phyloP scores from a whole-genome alignment of 2,329 filamentous ascomycete species.

The Pseudocercospora musae region DNA sequence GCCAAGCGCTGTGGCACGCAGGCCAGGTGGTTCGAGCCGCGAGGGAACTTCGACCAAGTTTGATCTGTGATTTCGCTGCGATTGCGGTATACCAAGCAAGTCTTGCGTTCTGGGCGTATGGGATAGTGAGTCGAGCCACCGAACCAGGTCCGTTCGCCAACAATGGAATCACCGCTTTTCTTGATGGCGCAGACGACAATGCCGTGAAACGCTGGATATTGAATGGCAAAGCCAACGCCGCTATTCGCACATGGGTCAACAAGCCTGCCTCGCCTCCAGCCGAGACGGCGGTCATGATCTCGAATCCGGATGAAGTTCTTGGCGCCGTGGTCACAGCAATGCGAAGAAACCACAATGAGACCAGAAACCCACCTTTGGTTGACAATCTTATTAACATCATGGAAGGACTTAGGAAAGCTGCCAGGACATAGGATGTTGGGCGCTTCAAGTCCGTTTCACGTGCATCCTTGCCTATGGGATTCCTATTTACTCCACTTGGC shows the following conservation, averaged over 20 bases:
- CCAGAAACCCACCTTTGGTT: slow-evolving; percentile 56
- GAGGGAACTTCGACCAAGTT: slow-evolving; percentile 40
- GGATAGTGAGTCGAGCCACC: slow-evolving; percentile 47
- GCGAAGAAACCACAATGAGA: slow-evolving; percentile 48
- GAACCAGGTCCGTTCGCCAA: slow-evolving; percentile 41
- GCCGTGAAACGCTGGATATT: slow-evolving; percentile 45
- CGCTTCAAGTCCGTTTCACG: neutral
- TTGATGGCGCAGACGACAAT: slow-evolving; percentile 56
- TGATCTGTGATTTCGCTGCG: slow-evolving; percentile 59
- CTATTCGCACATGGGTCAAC: slow-evolving; percentile 27
- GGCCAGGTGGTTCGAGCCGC: slow-evolving; percentile 64
- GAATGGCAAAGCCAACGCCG: slow-evolving; percentile 34
- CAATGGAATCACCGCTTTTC: slow-evolving; percentile 43
- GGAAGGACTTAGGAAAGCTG: slow-evolving; percentile 49
- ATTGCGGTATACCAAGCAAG: slow-evolving; percentile 67
- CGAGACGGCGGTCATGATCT: slow-evolving; percentile 38
- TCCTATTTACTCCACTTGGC: neutral
- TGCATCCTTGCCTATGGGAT: neutral
- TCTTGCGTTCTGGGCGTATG: slow-evolving; percentile 67
- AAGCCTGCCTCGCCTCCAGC: slow-evolving; percentile 15
- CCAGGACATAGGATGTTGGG: slow-evolving; percentile 26
- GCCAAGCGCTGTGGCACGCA: slow-evolving; percentile 64
- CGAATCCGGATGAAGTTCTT: slow-evolving; percentile 59
- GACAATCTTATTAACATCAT: slow-evolving; percentile 65
- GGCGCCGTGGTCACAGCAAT: slow-evolving; percentile 57